Evolutionary conservation across 768 basidiomycete genomes (phyloP).

Genomic region (Paxillus rubicundulus): DNA sequence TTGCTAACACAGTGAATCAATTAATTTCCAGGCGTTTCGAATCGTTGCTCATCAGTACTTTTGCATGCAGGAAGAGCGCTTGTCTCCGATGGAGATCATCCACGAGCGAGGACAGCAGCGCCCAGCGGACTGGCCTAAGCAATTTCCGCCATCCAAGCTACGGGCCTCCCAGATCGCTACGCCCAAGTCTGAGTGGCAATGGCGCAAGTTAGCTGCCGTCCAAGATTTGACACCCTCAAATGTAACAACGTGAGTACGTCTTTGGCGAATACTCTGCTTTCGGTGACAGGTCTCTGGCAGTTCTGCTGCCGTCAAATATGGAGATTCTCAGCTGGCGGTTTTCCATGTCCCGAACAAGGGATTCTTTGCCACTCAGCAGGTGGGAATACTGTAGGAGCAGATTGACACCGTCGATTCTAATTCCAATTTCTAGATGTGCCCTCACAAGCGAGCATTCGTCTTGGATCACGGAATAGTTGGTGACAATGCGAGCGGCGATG

Average conservation of each 20-base stretch:
- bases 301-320: slow-evolving; percentile 55
- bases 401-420: not conserved
- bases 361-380: slow-evolving; percentile 68
- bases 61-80: slow-evolving; percentile 35
- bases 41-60: not conserved
- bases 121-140: slow-evolving; percentile 69
- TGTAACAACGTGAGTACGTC: slow-evolving; percentile 44
- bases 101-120: slow-evolving; percentile 60
- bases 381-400: slow-evolving; percentile 26
- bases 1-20: slow-evolving; percentile 55
- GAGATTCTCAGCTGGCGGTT: slow-evolving; percentile 65
- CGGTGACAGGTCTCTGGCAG: slow-evolving; percentile 18
- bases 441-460: slow-evolving; percentile 61
- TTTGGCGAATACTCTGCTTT: not conserved
- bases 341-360: slow-evolving; percentile 60
- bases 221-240: slow-evolving; percentile 48
- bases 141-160: slow-evolving; percentile 48
- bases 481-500: slow-evolving; percentile 53
- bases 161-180: slow-evolving; percentile 36
- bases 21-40: not conserved
- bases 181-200: slow-evolving; percentile 54
- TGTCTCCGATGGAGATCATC: slow-evolving; percentile 47
- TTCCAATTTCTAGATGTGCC: slow-evolving; percentile 37
- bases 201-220: slow-evolving; percentile 48
- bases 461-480: slow-evolving; percentile 70